A percentile compares a stretch with the other conserved stretches of the same genome.
Evolutionary conservation across 2,329 filamentous ascomycete species (phyloP).

Genomic region (Triangularia verruculosa): DNA sequence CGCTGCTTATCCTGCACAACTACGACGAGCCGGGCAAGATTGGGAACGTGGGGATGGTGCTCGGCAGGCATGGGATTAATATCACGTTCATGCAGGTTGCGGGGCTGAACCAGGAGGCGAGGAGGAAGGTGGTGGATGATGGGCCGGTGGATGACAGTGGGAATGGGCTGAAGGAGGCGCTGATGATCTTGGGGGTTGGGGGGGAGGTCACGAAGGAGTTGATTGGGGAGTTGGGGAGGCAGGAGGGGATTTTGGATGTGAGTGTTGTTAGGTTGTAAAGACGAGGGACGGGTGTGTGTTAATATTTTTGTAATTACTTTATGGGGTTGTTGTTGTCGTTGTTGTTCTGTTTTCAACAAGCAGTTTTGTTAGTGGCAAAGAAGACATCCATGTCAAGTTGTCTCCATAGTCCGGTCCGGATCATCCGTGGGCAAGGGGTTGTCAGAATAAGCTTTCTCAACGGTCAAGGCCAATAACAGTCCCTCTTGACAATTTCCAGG

Average conservation of each 20-base stretch:
- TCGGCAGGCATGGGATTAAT: slow-evolving; percentile 71
- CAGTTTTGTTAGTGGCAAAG: no score
- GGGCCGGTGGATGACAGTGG: slow-evolving; percentile 27
- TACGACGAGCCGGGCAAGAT: slow-evolving; percentile 82
- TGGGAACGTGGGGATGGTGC: slow-evolving; percentile 68
- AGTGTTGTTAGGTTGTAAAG: slow-evolving; percentile 42
- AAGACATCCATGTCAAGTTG: no score
- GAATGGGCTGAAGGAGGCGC: slow-evolving; percentile 58
- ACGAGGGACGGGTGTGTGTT: no score
- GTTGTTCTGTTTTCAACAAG: no score
- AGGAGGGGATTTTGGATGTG: slow-evolving; percentile 55
- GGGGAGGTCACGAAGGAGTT: slow-evolving; percentile 59
- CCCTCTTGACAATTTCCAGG: no score
- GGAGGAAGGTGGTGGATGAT: slow-evolving; percentile 23
- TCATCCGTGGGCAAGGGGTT: no score
- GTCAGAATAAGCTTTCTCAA: no score
- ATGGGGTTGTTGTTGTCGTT: no score
- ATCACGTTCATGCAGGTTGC: slow-evolving; percentile 78
- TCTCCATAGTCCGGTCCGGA: no score
- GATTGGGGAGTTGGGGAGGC: slow-evolving; percentile 45
- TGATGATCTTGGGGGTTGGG: slow-evolving; percentile 79
- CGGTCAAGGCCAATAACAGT: no score
- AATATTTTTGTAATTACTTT: no score
- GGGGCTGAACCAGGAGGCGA: slow-evolving; percentile 41
- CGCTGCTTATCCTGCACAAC: slow-evolving; percentile 74